phyloP scores from a whole-genome alignment of 495 filamentous ascomycete species.

The Penicillium paradoxum region DNA sequence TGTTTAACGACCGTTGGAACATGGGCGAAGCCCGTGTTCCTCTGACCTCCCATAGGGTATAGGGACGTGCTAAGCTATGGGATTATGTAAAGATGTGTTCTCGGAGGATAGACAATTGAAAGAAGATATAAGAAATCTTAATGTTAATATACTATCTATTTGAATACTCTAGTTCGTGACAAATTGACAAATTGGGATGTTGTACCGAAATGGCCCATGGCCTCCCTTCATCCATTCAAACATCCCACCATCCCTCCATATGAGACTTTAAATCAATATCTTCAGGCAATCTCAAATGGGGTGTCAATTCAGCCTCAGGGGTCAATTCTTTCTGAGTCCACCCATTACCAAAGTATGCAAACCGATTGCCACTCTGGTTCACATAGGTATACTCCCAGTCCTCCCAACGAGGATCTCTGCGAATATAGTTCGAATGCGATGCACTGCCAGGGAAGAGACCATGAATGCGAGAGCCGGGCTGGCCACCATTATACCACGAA shows the following conservation, averaged over 20 bases:
- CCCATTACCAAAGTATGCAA: constrained; percentile 55
- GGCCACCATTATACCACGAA: constrained; percentile 65
- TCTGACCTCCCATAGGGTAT: too few relatives aligned
- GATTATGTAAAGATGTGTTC: too few relatives aligned
- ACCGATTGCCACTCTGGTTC: constrained; percentile 46
- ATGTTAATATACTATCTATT: not conserved
- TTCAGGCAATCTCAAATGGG: constrained; percentile 44
- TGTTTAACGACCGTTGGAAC: too few relatives aligned
- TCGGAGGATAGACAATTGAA: not conserved
- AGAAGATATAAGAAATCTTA: too few relatives aligned
- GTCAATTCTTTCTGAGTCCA: constrained; percentile 42
- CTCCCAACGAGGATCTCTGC: constrained; percentile 63
- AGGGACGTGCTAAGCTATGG: too few relatives aligned
- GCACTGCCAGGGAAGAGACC: constrained; percentile 65
- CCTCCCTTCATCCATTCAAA: constrained; percentile 20
- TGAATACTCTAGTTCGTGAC: too few relatives aligned
- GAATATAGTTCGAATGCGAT: constrained; percentile 50
- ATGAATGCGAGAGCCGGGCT: constrained; percentile 51
- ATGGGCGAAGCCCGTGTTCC: too few relatives aligned
- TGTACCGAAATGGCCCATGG: too few relatives aligned
- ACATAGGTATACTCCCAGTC: constrained; percentile 63
- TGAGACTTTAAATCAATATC: constrained; percentile 43
- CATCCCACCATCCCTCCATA: constrained; percentile 53
- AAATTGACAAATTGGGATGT: too few relatives aligned
- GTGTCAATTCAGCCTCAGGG: constrained; percentile 39